Evolutionary conservation across 805 yeast species (phyloP), one percentile per base, ranked within the genome.

Genomic region (Starmera caribaea): DNA sequence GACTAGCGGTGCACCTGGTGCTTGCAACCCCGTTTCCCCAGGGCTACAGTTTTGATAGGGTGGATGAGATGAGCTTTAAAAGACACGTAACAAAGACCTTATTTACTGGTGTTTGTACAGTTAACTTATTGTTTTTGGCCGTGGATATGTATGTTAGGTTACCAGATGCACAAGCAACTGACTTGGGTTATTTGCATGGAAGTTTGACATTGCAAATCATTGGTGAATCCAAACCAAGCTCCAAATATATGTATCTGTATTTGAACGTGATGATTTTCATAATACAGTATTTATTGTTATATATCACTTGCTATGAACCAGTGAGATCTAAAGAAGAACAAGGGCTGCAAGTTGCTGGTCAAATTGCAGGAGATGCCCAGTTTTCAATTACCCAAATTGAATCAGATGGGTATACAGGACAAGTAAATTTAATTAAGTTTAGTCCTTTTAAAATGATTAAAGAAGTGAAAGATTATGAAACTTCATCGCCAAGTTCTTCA

Each of bases 351-450:
- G 6, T 21, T 21, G 6, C 26, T 7, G 6, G 26, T 21, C 26
- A 21, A 21, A 21, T 21, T 21, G 26, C 26, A 21, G 8, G 15
- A 8, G 43, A 41, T 16, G 44, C 29, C 15, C 39, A 35, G 9
- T 48, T 35, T 24, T 37, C 52, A 6, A 21, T 46, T 12, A 43
- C 39, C 38, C 46, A 47, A 21, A 42, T 43, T 2, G 51, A 46
- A 38, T 59, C 59, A 31, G 75, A 72, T 48, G 77, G 76, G 1
- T 68, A 61, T 44, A 66, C 67, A 34, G 77, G 78, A 0, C 53
- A 61, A 24, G 55, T 66, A 1, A 43, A 51, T 15, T 53, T 68
- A 2, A 57, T 64, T 8, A 54, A 53, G 21, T 51, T 71, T 5
- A 59, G 63, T 38, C 68, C 69, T 8, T 24, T 48, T 6, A 41